A percentile compares a stretch with the other conserved stretches of the same genome.
Conservation (phyloP, 2,329 filamentous ascomycete genomes). For the Dendryphion nanum region DNA sequence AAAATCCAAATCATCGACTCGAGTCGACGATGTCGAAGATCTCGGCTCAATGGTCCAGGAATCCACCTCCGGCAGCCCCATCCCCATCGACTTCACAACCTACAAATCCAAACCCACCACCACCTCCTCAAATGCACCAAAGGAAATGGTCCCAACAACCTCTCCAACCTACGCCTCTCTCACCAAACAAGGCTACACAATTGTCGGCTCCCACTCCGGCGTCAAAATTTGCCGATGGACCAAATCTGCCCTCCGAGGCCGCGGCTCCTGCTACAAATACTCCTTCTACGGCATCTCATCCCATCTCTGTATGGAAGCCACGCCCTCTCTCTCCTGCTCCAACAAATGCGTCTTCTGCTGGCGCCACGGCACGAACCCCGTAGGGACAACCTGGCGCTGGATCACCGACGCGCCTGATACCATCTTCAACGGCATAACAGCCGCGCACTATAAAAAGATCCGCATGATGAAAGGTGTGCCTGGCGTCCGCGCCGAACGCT, state of each 20-base stretch:
- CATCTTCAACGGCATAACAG: constrained; percentile 88
- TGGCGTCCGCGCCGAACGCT: constrained; percentile 86
- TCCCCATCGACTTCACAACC: constrained; percentile 86
- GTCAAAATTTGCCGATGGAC: constrained; percentile 99
- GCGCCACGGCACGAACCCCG: constrained; percentile 95
- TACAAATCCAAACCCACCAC: constrained; percentile 55
- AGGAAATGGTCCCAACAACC: constrained; percentile 91
- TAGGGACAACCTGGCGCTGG: constrained; percentile 97
- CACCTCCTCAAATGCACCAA: constrained; percentile 52
- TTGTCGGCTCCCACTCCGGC: constrained; percentile 91
- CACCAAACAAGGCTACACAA: constrained; percentile 95
- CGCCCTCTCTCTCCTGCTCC: constrained; percentile 89
- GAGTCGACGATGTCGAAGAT: constrained; percentile 80
- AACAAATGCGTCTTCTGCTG: constrained; percentile 99
- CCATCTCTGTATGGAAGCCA: constrained; percentile 98
- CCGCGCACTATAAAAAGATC: constrained; percentile 94
- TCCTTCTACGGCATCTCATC: constrained; percentile 97
- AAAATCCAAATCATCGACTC: constrained; percentile 43
- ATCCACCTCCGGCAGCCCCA: constrained; percentile 42
- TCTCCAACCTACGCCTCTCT: constrained; percentile 86
- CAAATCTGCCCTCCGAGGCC: constrained; percentile 89
- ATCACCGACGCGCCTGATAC: constrained; percentile 85
- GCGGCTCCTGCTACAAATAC: constrained; percentile 96
- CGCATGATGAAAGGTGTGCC: constrained; percentile 95
- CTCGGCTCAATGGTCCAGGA: constrained; percentile 63